phyloP scores from a whole-genome alignment of 2,329 filamentous ascomycete genomes.

The Hypoxylon sp. region DNA sequence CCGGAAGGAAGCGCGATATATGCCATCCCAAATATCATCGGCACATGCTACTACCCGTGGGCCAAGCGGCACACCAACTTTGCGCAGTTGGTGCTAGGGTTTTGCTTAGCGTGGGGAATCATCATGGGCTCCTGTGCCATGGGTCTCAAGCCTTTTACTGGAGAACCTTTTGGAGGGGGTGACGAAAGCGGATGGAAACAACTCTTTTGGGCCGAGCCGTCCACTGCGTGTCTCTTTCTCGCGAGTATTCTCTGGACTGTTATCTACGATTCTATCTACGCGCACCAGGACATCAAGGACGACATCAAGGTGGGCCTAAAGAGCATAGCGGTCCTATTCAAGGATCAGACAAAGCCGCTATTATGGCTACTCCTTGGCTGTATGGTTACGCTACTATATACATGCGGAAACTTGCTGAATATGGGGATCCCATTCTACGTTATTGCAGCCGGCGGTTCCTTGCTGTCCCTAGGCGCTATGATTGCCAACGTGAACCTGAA shows the following conservation, averaged over 20 bases:
- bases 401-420: constrained; percentile 40
- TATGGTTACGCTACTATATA: constrained; percentile 47
- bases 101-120: constrained; percentile 53
- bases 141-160: constrained; percentile 47
- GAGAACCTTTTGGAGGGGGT: constrained; percentile 45
- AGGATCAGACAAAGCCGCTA: constrained; percentile 48
- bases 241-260: constrained; percentile 54
- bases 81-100: constrained; percentile 56
- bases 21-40: constrained; percentile 51
- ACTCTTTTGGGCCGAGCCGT: constrained; percentile 43
- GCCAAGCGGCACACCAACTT: constrained; percentile 57
- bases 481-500: constrained; percentile 51
- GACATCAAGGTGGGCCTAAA: constrained; percentile 55
- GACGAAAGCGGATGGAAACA: constrained; percentile 14
- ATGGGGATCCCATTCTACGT: constrained; percentile 46
- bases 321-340: constrained; percentile 54
- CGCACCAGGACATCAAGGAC: constrained; percentile 55
- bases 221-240: constrained; percentile 49
- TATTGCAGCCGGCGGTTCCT: constrained; percentile 48
- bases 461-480: constrained; percentile 50
- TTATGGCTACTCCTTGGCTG: constrained; percentile 45
- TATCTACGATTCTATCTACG: constrained; percentile 58
- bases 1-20: constrained; percentile 46
- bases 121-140: constrained; percentile 52
- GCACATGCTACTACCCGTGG: constrained; percentile 54